phyloP scores from a whole-genome alignment of 2,329 filamentous ascomycete genomes.

The Alternaria sp. region DNA sequence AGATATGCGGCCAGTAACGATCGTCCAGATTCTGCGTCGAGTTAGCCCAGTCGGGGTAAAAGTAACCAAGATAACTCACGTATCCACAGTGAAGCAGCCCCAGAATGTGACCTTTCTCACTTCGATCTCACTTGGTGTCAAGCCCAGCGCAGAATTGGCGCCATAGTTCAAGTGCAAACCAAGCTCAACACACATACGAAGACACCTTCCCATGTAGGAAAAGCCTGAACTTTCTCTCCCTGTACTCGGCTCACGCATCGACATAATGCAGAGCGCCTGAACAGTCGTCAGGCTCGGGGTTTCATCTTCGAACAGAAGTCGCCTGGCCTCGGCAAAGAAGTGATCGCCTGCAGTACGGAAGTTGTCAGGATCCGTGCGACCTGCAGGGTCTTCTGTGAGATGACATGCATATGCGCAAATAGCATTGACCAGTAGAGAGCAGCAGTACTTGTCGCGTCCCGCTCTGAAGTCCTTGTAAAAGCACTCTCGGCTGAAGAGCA shows the following conservation, averaged over 20 bases:
- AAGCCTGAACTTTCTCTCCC: conserved; percentile 76
- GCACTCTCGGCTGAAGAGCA: conserved; percentile 73
- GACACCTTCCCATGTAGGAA: conserved; percentile 74
- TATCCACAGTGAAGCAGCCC: conserved; percentile 59
- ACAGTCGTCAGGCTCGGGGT: conserved; percentile 72
- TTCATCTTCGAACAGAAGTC: conserved; percentile 64
- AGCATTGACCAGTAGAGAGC: conserved; percentile 69
- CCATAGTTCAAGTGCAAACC: conserved; percentile 64
- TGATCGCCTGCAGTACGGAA: conserved; percentile 72
- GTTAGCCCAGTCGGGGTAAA: conserved; percentile 7
- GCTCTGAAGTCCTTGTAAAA: conserved; percentile 70
- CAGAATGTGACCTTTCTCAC: conserved; percentile 61
- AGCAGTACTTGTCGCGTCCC: conserved; percentile 70
- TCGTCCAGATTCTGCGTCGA: conserved; percentile 50
- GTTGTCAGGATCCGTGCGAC: conserved; percentile 67
- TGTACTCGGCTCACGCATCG: conserved; percentile 74
- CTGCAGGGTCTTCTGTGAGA: conserved; percentile 69
- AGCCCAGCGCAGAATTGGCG: conserved; percentile 33
- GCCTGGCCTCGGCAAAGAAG: conserved; percentile 73
- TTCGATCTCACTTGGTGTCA: conserved; percentile 54
- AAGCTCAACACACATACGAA: conserved; percentile 74
- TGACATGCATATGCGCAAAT: conserved; percentile 71
- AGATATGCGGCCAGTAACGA: conserved; percentile 56
- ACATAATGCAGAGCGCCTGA: conserved; percentile 78
- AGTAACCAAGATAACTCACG: conserved; percentile 42